Percentiles rank a stretch among this genome's conserved stretches.
phyloP scores from a whole-genome alignment of 441 rosid species.

The Erysimum pusillum region DNA sequence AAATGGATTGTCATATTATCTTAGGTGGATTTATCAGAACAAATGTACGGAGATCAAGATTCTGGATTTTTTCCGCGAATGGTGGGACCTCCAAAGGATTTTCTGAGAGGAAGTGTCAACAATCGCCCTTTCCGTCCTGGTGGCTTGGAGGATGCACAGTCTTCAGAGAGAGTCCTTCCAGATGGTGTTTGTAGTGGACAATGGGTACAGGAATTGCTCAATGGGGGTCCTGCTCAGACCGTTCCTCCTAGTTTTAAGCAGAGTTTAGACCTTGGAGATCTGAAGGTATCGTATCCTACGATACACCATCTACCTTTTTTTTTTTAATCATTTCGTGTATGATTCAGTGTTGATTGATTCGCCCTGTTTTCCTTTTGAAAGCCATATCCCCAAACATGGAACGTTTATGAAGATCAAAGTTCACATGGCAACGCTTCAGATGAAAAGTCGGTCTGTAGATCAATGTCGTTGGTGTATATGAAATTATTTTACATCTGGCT shows the following conservation, averaged over 20 bases:
- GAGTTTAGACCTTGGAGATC: constrained; percentile 85
- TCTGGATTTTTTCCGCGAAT: constrained; percentile 70
- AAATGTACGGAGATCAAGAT: constrained; percentile 72
- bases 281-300: constrained; percentile 66
- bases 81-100: constrained; percentile 79
- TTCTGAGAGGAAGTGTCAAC: constrained; percentile 88
- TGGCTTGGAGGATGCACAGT: constrained; percentile 80
- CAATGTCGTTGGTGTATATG: constrained; percentile 18
- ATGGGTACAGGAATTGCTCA: constrained; percentile 82
- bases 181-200: constrained; percentile 82
- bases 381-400: constrained; percentile 83
- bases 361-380: constrained; percentile 46
- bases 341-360: constrained; percentile 32
- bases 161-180: constrained; percentile 73
- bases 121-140: constrained; percentile 98
- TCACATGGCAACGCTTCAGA: constrained; percentile 50
- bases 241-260: constrained; percentile 87
- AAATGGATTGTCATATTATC: constrained; percentile 54
- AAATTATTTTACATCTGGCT: constrained; percentile 25
- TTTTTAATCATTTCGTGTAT: background rate
- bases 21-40: constrained; percentile 91
- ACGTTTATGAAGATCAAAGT: constrained; percentile 70
- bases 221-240: constrained; percentile 77
- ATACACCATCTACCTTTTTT: constrained; percentile 44
- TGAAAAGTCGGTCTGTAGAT: constrained; percentile 73